Conservation (phyloP, 495 filamentous ascomycete genomes). For the Hypoxylon lenormandii region DNA sequence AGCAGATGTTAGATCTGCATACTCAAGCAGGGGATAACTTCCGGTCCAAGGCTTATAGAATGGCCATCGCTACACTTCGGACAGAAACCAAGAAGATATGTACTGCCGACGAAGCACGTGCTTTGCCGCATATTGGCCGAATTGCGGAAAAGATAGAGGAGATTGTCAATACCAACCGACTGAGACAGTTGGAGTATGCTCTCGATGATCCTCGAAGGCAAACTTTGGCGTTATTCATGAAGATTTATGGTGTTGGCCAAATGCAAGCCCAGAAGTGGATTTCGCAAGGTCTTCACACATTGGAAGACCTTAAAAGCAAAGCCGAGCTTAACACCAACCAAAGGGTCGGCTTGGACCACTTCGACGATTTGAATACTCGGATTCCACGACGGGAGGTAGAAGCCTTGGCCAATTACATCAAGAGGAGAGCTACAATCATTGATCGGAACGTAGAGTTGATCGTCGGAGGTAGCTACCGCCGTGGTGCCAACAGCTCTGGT, state of each 20-base stretch:
- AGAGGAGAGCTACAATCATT: slow-evolving; percentile 67
- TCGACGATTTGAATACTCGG: slow-evolving; percentile 82
- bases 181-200: slow-evolving; percentile 77
- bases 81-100: slow-evolving; percentile 74
- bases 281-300: slow-evolving; percentile 75
- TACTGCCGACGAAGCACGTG: slow-evolving; percentile 74
- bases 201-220: slow-evolving; percentile 72
- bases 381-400: slow-evolving; percentile 85
- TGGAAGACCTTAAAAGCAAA: slow-evolving; percentile 75
- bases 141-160: slow-evolving; percentile 93
- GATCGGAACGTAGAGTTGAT: slow-evolving; percentile 73
- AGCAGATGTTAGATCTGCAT: slow-evolving; percentile 87
- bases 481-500: slow-evolving; percentile 76
- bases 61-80: slow-evolving; percentile 77
- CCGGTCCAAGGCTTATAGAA: slow-evolving; percentile 81
- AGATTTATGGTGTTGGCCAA: slow-evolving; percentile 83
- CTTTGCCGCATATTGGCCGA: slow-evolving; percentile 77
- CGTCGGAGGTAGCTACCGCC: slow-evolving; percentile 86
- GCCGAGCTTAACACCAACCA: slow-evolving; percentile 79
- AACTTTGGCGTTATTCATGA: slow-evolving; percentile 74
- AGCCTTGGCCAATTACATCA: slow-evolving; percentile 75
- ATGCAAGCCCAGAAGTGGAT: slow-evolving; percentile 81
- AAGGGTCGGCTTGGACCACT: slow-evolving; percentile 80
- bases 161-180: slow-evolving; percentile 78
- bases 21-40: slow-evolving; percentile 79